phyloP scores from a whole-genome alignment of 257 asterid species.

The Fraxinus excelsior region DNA sequence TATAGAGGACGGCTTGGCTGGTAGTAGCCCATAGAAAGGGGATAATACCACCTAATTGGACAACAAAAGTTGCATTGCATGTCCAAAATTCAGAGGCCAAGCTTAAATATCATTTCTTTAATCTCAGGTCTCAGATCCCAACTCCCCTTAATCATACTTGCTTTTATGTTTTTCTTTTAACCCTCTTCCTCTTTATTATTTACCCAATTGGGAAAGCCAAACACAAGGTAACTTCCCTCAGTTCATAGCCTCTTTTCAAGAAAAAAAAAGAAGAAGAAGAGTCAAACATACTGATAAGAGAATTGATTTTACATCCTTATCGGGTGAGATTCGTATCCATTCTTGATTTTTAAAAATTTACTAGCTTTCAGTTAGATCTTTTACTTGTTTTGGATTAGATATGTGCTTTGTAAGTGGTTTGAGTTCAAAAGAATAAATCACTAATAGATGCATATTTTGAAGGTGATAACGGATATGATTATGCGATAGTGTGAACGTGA shows the following conservation, averaged over 20 bases:
- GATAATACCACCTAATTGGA: conserved; percentile 45
- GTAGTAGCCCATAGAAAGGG: conserved; percentile 34
- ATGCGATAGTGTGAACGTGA: too few species aligned
- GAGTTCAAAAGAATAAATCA: neutral
- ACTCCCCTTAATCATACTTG: neutral
- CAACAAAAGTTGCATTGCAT: conserved; percentile 29
- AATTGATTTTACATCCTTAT: neutral
- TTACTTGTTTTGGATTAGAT: neutral
- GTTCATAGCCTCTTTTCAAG: neutral
- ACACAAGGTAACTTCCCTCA: conserved; percentile 12
- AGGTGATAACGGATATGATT: neutral
- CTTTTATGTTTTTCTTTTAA: neutral
- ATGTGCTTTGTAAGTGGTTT: neutral
- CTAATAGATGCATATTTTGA: neutral
- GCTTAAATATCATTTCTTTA: neutral
- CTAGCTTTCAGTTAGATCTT: neutral
- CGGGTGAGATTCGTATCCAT: neutral
- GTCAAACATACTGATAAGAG: neutral
- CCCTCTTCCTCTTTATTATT: neutral
- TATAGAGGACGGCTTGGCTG: conserved; percentile 22
- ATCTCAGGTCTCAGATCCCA: conserved; percentile 32
- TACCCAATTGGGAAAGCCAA: conserved; percentile 27
- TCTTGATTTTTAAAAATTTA: neutral
- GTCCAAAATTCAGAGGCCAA: conserved; percentile 31
- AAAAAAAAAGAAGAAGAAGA: too few species aligned